These are phyloP conservation scores for Cyberlindnera nakhonratchasimensis DNA, from an alignment of 805 yeast genomes.

Conservation along the genomic window DNA sequence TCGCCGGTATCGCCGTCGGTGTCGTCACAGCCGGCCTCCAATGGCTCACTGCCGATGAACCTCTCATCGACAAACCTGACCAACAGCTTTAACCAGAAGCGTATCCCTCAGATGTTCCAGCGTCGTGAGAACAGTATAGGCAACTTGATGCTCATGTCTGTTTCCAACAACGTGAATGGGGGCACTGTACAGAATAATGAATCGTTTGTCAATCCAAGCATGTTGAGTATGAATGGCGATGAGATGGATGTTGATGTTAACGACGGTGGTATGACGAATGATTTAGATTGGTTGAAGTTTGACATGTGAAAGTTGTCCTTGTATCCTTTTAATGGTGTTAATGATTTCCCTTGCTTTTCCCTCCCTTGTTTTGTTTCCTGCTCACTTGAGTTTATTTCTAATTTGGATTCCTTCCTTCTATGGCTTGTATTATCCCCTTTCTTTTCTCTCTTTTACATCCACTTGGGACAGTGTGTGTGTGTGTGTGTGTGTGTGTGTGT, in stretches of 20 bases:
- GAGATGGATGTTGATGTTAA: constrained; percentile 18
- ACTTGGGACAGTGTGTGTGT: too few relatives aligned
- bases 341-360: neutral
- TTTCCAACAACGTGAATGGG: neutral
- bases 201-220: constrained; percentile 14
- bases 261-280: constrained; percentile 21
- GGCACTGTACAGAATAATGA: neutral
- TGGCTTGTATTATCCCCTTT: too few relatives aligned
- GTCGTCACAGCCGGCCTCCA: constrained; percentile 7
- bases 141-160: constrained; percentile 1
- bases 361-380: neutral
- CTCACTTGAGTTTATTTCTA: neutral
- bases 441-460: too few relatives aligned
- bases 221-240: constrained; percentile 14
- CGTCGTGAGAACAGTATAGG: constrained; percentile 12
- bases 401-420: too few relatives aligned
- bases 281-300: constrained; percentile 30
- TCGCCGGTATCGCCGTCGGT: constrained; percentile 28
- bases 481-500: too few relatives aligned
- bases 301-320: constrained; percentile 17
- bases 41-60: constrained; percentile 22
- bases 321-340: neutral
- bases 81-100: constrained; percentile 27
- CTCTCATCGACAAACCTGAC: constrained; percentile 25
- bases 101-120: constrained; percentile 28